Base-by-base conservation (phyloP, 1,284 basidiomycete genomes). In the Irpex sp. region DNA sequence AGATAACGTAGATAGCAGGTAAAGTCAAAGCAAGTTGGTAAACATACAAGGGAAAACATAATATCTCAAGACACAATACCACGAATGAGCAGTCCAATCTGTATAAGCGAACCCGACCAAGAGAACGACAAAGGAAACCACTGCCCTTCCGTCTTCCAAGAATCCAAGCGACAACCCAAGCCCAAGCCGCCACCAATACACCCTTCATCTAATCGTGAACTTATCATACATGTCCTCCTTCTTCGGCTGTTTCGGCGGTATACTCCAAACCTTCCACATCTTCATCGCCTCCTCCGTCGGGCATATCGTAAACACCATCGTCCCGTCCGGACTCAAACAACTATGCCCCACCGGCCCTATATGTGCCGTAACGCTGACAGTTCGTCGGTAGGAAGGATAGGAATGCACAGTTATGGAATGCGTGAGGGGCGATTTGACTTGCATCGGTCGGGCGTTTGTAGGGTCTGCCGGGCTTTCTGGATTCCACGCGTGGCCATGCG, bases 401-500 rank as follows among this genome's bases (percentile, higher is more conserved):
- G 76, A 69, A 70, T 81, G 80, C 55, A 82, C 76, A 23, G 78
- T 76, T 66, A 82, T 71, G 45, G 78, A 75, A 70, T 81, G 78
- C 67, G 79, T 76, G 21, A 84, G 82, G 62, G 78, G 80, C 5
- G 69, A 68, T 57, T 72, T 64, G 36, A 67, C 59, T 18, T 67
- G 66, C 18, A 61, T 49, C n/a, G 63, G 61, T 16, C 59, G 57
- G 1, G 58, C 65, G 63, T 45, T 66, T 57, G 58, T 63, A 4
- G 52, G 33, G 63, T 21, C 64, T 56, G 55, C 59, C 33, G 61
- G 63, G 61, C 47, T 63, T 55, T 39, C 60, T 5, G 68, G 61
- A 28, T 69, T 59, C 74, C 75, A 76, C 9, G 74, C 72, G 56
- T 71, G 70, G 58, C 87, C 87, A 70, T 90, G 87, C 1, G 87